phyloP scores from a whole-genome alignment of 1,139 yeast species.

The Yamadazyma triangularis region DNA sequence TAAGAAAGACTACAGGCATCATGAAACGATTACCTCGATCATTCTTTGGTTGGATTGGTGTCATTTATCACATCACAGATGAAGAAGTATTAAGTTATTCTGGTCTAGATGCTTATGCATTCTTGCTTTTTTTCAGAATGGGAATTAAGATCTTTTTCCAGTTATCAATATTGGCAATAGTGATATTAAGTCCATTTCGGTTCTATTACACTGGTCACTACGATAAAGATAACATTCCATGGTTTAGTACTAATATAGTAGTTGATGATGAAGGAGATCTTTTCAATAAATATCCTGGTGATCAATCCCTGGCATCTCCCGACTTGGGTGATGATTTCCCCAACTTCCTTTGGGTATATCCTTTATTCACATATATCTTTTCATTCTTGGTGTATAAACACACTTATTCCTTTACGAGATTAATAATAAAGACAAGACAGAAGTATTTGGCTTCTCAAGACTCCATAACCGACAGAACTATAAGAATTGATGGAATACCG shows the following conservation, averaged over 20 bases:
- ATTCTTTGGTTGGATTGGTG: conserved; percentile 39
- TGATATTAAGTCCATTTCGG: conserved; percentile 39
- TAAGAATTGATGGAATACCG: conserved; percentile 83
- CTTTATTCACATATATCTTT: conserved; percentile 80
- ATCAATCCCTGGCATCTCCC: conserved; percentile 10
- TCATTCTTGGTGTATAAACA: conserved; percentile 63
- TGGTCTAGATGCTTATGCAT: conserved; percentile 46
- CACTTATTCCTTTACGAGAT: conserved; percentile 62
- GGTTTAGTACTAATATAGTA: conserved; percentile 1
- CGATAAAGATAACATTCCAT: conserved; percentile 32
- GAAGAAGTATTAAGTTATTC: conserved; percentile 38
- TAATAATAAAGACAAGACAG: conserved; percentile 75
- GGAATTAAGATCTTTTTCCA: conserved; percentile 37
- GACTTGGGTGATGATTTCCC: conserved; percentile 25
- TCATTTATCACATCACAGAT: conserved; percentile 32
- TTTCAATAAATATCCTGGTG: no score
- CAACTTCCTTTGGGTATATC: conserved; percentile 66
- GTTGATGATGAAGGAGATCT: background rate
- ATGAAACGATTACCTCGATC: conserved; percentile 34
- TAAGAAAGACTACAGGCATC: conserved; percentile 24
- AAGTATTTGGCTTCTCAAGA: conserved; percentile 81
- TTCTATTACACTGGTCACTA: conserved; percentile 44
- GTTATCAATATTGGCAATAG: conserved; percentile 34
- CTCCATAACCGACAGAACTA: conserved; percentile 89
- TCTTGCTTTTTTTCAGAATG: conserved; percentile 41